These are phyloP conservation scores for Aspergillus pseudonomiae DNA, from an alignment of 2,329 filamentous ascomycete genomes.

Conservation along the genomic window DNA sequence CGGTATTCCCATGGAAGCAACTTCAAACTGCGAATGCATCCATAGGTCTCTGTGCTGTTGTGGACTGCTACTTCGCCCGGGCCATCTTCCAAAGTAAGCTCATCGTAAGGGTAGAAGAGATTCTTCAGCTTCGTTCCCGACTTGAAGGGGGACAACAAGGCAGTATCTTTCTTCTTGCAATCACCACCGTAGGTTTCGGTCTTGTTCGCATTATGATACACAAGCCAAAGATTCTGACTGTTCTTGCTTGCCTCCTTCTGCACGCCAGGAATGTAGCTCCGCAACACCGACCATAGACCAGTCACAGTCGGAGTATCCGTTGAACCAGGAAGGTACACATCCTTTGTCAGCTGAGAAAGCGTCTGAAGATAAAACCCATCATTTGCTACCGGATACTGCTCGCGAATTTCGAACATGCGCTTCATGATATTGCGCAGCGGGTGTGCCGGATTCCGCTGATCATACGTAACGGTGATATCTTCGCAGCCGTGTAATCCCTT, in stretches of 20 bases:
- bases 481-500: slow-evolving; percentile 58
- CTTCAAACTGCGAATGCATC: slow-evolving; percentile 58
- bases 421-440: slow-evolving; percentile 64
- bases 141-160: slow-evolving; percentile 61
- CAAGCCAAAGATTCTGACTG: slow-evolving; percentile 51
- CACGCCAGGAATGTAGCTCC: slow-evolving; percentile 52
- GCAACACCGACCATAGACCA: slow-evolving; percentile 63
- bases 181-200: slow-evolving; percentile 60
- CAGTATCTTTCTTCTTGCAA: slow-evolving; percentile 51
- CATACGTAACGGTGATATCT: slow-evolving; percentile 60
- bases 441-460: slow-evolving; percentile 65
- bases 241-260: slow-evolving; percentile 49
- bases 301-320: slow-evolving; percentile 57
- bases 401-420: slow-evolving; percentile 63
- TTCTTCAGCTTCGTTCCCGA: slow-evolving; percentile 61
- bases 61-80: slow-evolving; percentile 51
- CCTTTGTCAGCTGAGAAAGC: slow-evolving; percentile 59
- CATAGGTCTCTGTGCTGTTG: slow-evolving; percentile 52
- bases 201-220: slow-evolving; percentile 51
- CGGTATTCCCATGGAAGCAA: slow-evolving; percentile 62
- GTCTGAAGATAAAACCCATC: slow-evolving; percentile 60
- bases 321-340: slow-evolving; percentile 57
- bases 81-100: slow-evolving; percentile 53
- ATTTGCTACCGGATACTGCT: slow-evolving; percentile 61
- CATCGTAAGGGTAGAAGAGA: slow-evolving; percentile 64